Evolutionary conservation across 345 rosid genomes (phyloP).

Genomic region (Cochlearia excelsa): DNA sequence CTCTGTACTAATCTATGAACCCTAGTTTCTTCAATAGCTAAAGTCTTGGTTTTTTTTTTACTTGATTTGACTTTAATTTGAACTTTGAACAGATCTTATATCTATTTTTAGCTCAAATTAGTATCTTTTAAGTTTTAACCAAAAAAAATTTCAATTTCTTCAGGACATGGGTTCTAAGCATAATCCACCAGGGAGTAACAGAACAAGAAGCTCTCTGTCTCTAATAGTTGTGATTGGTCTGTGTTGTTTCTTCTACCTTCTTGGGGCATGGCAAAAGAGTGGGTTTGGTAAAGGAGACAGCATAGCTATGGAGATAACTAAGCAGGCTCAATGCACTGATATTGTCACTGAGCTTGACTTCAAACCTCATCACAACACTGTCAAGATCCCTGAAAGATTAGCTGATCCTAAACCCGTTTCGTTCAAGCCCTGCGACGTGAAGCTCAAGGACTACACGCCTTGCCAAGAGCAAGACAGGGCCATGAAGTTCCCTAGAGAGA

Average conservation of each 20-base stretch:
- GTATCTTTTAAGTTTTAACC: too few relatives aligned
- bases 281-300: constrained; percentile 91
- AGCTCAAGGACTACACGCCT: constrained; percentile 82
- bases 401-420: constrained; percentile 51
- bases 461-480: constrained; percentile 95
- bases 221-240: constrained; percentile 68
- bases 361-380: constrained; percentile 68
- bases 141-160: neutral
- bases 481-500: constrained; percentile 87
- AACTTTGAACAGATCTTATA: constrained; percentile 13
- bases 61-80: neutral
- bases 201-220: constrained; percentile 58
- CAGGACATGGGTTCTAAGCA: constrained; percentile 62
- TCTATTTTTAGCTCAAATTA: constrained; percentile 4
- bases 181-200: constrained; percentile 43
- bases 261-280: constrained; percentile 96
- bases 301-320: constrained; percentile 63
- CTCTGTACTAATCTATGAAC: constrained; percentile 5
- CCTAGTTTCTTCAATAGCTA: constrained; percentile 4
- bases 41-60: neutral
- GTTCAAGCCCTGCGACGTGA: constrained; percentile 73
- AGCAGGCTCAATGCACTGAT: constrained; percentile 58
- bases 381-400: constrained; percentile 47
- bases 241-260: constrained; percentile 83
- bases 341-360: constrained; percentile 59